phyloP scores from a whole-genome alignment of 2,329 filamentous ascomycete species.

The Clonostachys rhizophaga region DNA sequence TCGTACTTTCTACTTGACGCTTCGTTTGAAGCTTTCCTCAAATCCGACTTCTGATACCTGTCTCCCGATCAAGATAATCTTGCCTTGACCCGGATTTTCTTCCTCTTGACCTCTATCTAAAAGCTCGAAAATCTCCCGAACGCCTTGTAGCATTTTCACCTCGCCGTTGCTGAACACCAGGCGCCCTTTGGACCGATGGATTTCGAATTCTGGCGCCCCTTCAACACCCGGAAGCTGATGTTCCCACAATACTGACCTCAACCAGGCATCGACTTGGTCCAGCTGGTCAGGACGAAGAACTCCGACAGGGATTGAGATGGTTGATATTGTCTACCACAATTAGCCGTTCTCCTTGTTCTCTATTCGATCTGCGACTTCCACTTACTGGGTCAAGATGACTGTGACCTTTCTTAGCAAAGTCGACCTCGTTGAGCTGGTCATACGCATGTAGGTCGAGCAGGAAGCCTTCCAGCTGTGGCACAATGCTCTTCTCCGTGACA shows the following conservation, averaged over 20 bases:
- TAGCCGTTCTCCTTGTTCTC: conserved; percentile 5
- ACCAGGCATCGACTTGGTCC: conserved; percentile 68
- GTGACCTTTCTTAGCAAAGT: conserved; percentile 72
- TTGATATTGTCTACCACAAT: conserved; percentile 68
- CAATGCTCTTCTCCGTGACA: conserved; percentile 72
- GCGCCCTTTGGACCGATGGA: conserved; percentile 84
- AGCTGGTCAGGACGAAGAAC: conserved; percentile 54
- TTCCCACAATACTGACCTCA: conserved; percentile 84
- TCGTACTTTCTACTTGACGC: conserved; percentile 10
- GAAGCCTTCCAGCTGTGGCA: conserved; percentile 80
- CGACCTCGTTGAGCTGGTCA: conserved; percentile 70
- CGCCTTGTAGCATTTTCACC: conserved; percentile 80
- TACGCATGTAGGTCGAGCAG: conserved; percentile 91
- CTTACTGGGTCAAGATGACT: conserved; percentile 84
- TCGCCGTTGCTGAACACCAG: conserved; percentile 60
- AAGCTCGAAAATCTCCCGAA: conserved; percentile 91
- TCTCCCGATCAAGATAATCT: conserved; percentile 61
- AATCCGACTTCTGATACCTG: conserved; percentile 48
- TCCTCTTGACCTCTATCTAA: conserved; percentile 51
- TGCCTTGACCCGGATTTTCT: conserved; percentile 33
- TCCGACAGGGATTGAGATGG: conserved; percentile 67
- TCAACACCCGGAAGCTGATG: conserved; percentile 47
- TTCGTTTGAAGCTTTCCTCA: conserved; percentile 32
- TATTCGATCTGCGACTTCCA: conserved; percentile 1
- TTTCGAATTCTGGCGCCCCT: conserved; percentile 54